phyloP scores from a whole-genome alignment of 257 asterid species.

The Scutellaria barbata region DNA sequence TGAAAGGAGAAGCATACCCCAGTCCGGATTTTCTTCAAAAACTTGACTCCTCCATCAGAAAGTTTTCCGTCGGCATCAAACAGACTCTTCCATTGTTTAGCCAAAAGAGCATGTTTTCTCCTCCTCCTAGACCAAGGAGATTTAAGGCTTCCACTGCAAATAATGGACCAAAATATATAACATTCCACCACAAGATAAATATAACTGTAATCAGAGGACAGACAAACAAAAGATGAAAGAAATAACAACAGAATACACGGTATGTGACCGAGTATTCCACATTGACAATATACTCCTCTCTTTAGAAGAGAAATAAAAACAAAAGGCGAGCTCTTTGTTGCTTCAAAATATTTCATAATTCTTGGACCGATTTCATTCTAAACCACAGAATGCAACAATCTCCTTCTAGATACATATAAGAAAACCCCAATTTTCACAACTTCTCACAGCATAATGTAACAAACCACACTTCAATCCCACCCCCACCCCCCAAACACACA shows the following conservation, averaged over 20 bases:
- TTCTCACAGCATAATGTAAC: constrained; percentile 13
- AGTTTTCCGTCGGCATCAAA: constrained; percentile 75
- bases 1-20: constrained; percentile 56
- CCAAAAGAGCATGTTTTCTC: constrained; percentile 73
- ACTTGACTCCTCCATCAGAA: constrained; percentile 82
- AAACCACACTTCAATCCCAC: not conserved
- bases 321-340: not conserved
- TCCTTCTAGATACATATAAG: constrained; percentile 13
- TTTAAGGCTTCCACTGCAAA: constrained; percentile 70
- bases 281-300: not conserved
- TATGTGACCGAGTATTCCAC: not conserved
- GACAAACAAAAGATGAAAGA: constrained; percentile 10
- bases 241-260: constrained; percentile 1
- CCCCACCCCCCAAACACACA: not conserved
- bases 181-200: constrained; percentile 22
- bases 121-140: constrained; percentile 94
- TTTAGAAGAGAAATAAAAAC: not conserved
- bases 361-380: not conserved
- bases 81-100: constrained; percentile 73
- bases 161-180: constrained; percentile 30
- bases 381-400: constrained; percentile 15
- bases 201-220: constrained; percentile 12
- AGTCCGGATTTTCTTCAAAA: constrained; percentile 83
- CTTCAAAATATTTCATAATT: constrained; percentile 9
- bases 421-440: constrained; percentile 20